Conservation (phyloP, 2,329 filamentous ascomycete genomes). For the Phialophora verrucosa region DNA sequence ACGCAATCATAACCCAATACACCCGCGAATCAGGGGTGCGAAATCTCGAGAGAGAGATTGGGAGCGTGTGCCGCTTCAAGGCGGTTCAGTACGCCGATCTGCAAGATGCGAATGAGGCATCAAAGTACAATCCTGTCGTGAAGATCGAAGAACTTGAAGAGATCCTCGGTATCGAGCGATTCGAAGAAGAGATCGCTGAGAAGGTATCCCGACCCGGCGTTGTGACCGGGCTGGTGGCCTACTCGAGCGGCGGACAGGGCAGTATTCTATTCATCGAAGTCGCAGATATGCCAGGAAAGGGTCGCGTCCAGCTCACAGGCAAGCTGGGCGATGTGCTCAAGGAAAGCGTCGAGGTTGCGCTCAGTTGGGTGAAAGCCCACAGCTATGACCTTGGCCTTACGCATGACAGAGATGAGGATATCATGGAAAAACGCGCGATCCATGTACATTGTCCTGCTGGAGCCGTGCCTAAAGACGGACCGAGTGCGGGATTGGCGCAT, state of each 20-base stretch:
- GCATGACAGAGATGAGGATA: constrained; percentile 79
- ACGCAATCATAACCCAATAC: constrained; percentile 95
- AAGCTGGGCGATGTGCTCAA: constrained; percentile 97
- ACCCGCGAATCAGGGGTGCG: constrained; percentile 95
- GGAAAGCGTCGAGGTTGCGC: constrained; percentile 92
- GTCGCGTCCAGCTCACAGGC: constrained; percentile 90
- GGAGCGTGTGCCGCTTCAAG: constrained; percentile 90
- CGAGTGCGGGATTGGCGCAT: constrained; percentile 85
- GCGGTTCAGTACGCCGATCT: constrained; percentile 94
- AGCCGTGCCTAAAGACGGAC: constrained; percentile 91
- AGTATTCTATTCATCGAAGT: constrained; percentile 98
- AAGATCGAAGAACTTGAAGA: constrained; percentile 81
- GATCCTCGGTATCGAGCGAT: constrained; percentile 90
- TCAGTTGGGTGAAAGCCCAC: constrained; percentile 97
- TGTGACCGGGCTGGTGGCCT: constrained; percentile 94
- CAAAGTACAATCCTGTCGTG: constrained; percentile 74
- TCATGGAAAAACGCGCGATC: constrained; percentile 93
- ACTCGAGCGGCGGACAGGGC: constrained; percentile 88
- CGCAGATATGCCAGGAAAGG: constrained; percentile 92
- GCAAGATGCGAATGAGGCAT: constrained; percentile 65
- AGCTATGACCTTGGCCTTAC: constrained; percentile 89
- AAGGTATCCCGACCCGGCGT: constrained; percentile 82
- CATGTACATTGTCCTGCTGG: constrained; percentile 96
- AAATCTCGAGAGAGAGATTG: constrained; percentile 93
- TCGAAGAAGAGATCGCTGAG: constrained; percentile 93